These are phyloP conservation scores for Penicillium pulvis DNA, from an alignment of 495 filamentous ascomycete species.

Conservation along the genomic window DNA sequence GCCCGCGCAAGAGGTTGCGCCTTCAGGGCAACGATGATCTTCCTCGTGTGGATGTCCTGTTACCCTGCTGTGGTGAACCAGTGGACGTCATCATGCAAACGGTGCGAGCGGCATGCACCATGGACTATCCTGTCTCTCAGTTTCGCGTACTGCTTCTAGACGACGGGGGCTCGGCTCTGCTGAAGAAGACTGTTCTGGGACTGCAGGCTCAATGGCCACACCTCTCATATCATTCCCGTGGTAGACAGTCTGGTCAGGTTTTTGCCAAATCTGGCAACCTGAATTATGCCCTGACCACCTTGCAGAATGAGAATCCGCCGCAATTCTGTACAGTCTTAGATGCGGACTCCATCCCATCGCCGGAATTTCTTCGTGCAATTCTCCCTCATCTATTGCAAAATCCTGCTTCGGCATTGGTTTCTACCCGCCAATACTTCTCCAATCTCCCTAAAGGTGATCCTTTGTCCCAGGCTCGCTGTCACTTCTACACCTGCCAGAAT, in stretches of 20 bases:
- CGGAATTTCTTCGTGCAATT: slow-evolving; percentile 51
- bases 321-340: slow-evolving; percentile 42
- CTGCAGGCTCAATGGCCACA: slow-evolving; percentile 36
- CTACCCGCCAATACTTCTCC: slow-evolving; percentile 49
- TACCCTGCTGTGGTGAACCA: slow-evolving; percentile 53
- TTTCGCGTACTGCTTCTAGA: slow-evolving; percentile 54
- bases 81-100: slow-evolving; percentile 55
- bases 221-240: slow-evolving; percentile 49
- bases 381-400: slow-evolving; percentile 51
- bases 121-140: slow-evolving; percentile 50
- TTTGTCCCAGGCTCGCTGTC: slow-evolving; percentile 44
- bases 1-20: slow-evolving; percentile 27
- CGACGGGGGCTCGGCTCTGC: slow-evolving; percentile 43
- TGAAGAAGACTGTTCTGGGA: slow-evolving; percentile 34
- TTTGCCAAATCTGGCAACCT: slow-evolving; percentile 59
- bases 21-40: slow-evolving; percentile 24
- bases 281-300: slow-evolving; percentile 49
- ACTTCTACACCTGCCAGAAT: slow-evolving; percentile 44
- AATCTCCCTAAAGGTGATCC: slow-evolving; percentile 53
- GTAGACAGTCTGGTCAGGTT: slow-evolving; percentile 39
- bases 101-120: slow-evolving; percentile 44
- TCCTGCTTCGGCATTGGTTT: slow-evolving; percentile 31
- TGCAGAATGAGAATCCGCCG: slow-evolving; percentile 41
- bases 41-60: slow-evolving; percentile 49
- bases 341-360: slow-evolving; percentile 48